These are phyloP conservation scores for Puccinia novopanici DNA, from an alignment of 1,284 basidiomycete species.

Conservation along the genomic window DNA sequence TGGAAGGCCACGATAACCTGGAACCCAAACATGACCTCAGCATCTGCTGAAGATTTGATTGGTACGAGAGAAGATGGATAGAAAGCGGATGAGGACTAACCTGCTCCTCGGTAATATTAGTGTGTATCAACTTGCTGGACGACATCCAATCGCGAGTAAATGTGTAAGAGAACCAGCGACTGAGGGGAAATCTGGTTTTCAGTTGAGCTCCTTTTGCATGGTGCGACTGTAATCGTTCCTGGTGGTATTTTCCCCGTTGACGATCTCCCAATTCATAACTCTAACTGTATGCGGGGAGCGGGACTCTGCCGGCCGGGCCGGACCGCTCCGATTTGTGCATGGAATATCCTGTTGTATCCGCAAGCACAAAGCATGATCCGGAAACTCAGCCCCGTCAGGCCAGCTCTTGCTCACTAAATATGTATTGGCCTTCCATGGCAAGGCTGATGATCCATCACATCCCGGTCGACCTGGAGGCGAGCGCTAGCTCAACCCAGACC, in stretches of 20 bases:
- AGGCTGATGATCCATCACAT: too few relatives aligned
- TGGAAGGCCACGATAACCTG: constrained; percentile 45
- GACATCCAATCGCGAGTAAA: neutral
- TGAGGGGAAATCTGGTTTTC: neutral
- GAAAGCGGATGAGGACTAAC: constrained; percentile 1
- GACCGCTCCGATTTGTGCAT: too few relatives aligned
- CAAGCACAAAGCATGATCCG: too few relatives aligned
- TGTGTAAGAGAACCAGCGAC: neutral
- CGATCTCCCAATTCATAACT: too few relatives aligned
- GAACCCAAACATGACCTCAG: neutral
- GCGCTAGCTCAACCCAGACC: too few relatives aligned
- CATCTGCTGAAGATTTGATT: neutral
- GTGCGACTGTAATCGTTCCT: neutral
- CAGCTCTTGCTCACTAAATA: too few relatives aligned
- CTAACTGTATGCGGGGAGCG: too few relatives aligned
- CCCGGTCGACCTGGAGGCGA: too few relatives aligned
- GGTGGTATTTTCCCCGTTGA: neutral
- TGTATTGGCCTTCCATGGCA: too few relatives aligned
- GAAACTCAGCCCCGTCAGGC: too few relatives aligned
- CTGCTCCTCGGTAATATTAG: constrained; percentile 40
- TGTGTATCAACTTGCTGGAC: constrained; percentile 13
- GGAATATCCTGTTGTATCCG: too few relatives aligned
- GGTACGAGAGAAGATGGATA: neutral
- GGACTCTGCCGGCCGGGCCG: too few relatives aligned
- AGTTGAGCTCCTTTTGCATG: neutral